Evolutionary conservation across 768 basidiomycete species (phyloP).

Genomic region (Punctularia strigosozonata): DNA sequence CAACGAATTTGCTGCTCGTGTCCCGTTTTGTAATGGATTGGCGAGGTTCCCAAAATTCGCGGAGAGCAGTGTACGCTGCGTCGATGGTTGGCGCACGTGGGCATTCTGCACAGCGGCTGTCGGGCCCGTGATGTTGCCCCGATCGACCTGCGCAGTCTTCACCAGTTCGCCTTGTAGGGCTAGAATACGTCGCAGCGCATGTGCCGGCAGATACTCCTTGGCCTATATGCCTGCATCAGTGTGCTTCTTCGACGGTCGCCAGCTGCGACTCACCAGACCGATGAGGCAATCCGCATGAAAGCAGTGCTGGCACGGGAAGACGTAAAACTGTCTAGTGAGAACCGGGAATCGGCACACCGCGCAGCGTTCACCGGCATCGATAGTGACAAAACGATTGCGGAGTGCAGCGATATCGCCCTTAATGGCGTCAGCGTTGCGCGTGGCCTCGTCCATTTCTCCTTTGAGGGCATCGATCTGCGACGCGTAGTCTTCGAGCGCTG

Average conservation of each 20-base stretch:
- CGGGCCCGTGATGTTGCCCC: conserved; percentile 20
- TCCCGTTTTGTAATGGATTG: conserved; percentile 48
- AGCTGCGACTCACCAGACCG: conserved; percentile 54
- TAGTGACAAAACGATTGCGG: conserved; percentile 82
- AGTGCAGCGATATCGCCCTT: conserved; percentile 82
- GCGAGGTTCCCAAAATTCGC: conserved; percentile 46
- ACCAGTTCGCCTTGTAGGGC: conserved; percentile 78
- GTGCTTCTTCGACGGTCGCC: too few relatives aligned
- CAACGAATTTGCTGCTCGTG: conserved; percentile 53
- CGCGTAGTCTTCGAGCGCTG: conserved; percentile 89
- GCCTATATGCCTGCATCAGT: too few relatives aligned
- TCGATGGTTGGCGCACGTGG: conserved; percentile 34
- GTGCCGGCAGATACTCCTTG: conserved; percentile 81
- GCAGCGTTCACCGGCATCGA: conserved; percentile 81
- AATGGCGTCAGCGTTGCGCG: conserved; percentile 83
- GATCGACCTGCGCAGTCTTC: conserved; percentile 32
- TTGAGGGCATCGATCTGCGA: conserved; percentile 84
- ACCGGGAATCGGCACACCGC: conserved; percentile 67
- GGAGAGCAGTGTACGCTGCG: conserved; percentile 62
- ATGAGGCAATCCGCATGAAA: conserved; percentile 99
- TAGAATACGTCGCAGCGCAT: conserved; percentile 75
- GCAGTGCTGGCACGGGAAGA: conserved; percentile 94
- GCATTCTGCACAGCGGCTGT: conserved; percentile 13
- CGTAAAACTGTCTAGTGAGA: conserved; percentile 88
- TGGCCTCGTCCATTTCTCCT: conserved; percentile 94